A percentile compares a stretch with the other conserved stretches of the same genome.
phyloP scores from a whole-genome alignment of 2,329 filamentous ascomycete genomes.

The Ceratocystis cubensis region DNA sequence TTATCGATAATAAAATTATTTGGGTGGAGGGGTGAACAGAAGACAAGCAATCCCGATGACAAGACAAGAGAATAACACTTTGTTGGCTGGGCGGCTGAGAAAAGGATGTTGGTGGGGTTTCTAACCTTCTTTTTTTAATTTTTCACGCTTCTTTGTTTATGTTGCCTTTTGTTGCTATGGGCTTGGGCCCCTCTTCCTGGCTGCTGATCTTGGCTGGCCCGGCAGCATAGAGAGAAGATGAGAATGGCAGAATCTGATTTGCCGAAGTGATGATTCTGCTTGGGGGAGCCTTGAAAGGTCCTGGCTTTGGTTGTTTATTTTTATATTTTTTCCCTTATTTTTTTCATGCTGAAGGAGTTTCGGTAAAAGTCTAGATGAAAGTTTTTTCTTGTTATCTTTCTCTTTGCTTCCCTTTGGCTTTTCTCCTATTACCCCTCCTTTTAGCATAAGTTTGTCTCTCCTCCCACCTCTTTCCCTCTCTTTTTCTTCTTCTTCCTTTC shows the following conservation, averaged over 20 bases:
- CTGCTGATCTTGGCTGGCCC: background rate
- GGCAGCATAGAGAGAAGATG: background rate
- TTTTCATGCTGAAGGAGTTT: constrained; percentile 8
- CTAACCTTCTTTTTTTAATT: background rate
- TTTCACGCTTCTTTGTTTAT: background rate
- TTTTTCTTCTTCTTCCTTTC: constrained; percentile 16
- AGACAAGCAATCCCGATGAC: background rate
- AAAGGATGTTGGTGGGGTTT: background rate
- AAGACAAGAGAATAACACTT: background rate
- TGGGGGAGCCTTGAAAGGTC: background rate
- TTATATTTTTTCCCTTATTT: constrained; percentile 3
- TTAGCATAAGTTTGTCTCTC: background rate
- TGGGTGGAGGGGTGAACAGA: background rate
- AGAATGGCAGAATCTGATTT: constrained; percentile 7
- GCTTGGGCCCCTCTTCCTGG: background rate
- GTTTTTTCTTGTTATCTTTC: background rate
- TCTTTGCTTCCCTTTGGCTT: constrained; percentile 5
- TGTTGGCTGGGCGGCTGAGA: background rate
- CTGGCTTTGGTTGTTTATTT: constrained; percentile 5
- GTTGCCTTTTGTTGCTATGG: background rate
- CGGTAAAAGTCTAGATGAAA: background rate
- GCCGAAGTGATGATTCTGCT: background rate
- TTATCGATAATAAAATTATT: background rate
- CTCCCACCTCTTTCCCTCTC: constrained; percentile 18
- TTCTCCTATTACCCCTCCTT: constrained; percentile 17